Evolutionary conservation across 2,329 filamentous ascomycete species (phyloP), one percentile per base, ranked within the genome.

Genomic region (Aspergillus tamarii): DNA sequence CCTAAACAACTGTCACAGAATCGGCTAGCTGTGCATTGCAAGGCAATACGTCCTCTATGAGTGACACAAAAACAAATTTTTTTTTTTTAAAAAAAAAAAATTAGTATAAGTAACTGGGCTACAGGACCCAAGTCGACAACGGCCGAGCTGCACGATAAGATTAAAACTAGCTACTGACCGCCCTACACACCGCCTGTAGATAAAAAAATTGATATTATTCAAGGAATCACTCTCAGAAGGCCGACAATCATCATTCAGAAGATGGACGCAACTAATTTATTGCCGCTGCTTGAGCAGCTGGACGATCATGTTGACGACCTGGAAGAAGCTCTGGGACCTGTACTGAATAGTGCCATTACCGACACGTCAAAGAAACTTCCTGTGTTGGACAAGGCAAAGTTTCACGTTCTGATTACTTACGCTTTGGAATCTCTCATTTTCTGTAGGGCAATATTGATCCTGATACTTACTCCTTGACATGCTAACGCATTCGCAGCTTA

Each of bases 361-460:
- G 87, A 89, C 46, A 86, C 88, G 62, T 88, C 92, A 6, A 89
- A 88, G 61, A 93, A 93, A 74, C 84, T 98, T 32, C 94, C 94
- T 1, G 84, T 98, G n/a, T 85, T 99, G 65, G 94, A 98, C 82
- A 94, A 93, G 81, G 93, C 95, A 9, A 97, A 98, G 81, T 88
- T 97, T 64, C 93, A 96, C 75, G 89, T 95, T n/a, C 84, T 96
- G 23, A 85, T 90, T 58, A 91, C 93, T 21, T 99, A 98, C 77
- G 87, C 94, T 0, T 89, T 99, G 67, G 94, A 98, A 74, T 96
- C 94, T 0, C 82, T 97, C 11, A 82, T 99, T 9, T 98, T 96
- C 78, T 91, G 91, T 93, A 80, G 67, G 87, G 74, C 23, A 36
- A 14, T 16, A 16, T 58, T 11, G 30, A 11, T 6, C 32, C 32